Base-by-base conservation (phyloP, 768 basidiomycete genomes). In the Termitomyces heimii region DNA sequence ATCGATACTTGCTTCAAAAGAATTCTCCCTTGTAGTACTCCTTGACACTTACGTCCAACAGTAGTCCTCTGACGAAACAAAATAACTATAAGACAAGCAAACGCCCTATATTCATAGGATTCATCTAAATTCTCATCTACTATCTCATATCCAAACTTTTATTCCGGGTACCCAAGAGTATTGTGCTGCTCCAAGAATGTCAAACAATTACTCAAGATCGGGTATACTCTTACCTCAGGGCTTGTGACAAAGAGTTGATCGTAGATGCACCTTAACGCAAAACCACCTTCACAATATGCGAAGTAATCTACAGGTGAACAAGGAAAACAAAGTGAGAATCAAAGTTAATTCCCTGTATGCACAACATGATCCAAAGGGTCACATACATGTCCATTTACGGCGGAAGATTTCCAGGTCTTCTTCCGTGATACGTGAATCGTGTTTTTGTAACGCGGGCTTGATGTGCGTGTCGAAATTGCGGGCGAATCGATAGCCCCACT, bases 331-430 rank as follows among this genome's bases (percentile, higher is more conserved):
- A n/a, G n/a, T n/a, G n/a, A n/a, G n/a, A n/a, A n/a, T n/a, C n/a
- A n/a, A n/a, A n/a, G n/a, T n/a, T n/a, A n/a, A n/a, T n/a, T n/a
- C n/a, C n/a, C n/a, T n/a, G n/a, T n/a, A n/a, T n/a, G n/a, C n/a
- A n/a, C n/a, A n/a, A n/a, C n/a, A n/a, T n/a, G n/a, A n/a, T n/a
- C n/a, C n/a, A 13, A 5, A 12, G 12, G n/a, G 9, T 32, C 10
- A 54, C 57, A 29, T 42, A 58, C 57, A 58, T 32, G 45, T 54
- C 57, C 57, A 58, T 43, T 58, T 58, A 5, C 57, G 35, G 16
- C 57, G 45, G 46, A 58, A 58, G 22, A 58, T 58, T 31, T 53
- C 53, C 1, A 58, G 6, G 18, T 32, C 53, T 34, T 54, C 52
- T 12, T 53, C 46, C 8, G 45, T 54, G 24, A 58, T 48, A 4